Evolutionary conservation across 2,329 filamentous ascomycete species (phyloP), one percentile per base, ranked within the genome.

Genomic region (Diplodia corticola): DNA sequence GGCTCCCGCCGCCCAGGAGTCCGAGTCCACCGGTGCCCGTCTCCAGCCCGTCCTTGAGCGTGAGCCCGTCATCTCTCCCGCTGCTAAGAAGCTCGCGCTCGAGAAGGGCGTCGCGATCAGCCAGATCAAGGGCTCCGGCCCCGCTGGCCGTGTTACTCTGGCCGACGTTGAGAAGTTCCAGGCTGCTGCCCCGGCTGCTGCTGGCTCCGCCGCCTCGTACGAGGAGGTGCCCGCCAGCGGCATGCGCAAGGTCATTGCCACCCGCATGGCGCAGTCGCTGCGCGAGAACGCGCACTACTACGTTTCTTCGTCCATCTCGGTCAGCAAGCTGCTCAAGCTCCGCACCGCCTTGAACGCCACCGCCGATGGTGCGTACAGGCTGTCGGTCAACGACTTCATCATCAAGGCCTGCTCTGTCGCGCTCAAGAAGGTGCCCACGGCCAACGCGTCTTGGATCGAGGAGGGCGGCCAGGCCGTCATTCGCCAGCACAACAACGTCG

Each of bases 371-470:
- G 89, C 93, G 81, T 99, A 97, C 88, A 99, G 97, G 88, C 91
- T 99, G 67, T 97, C 93, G n/a, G 92, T 99, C 82, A 99, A 99
- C 82, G 95, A 99, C 82, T 97, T 99, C 86, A 86, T 99, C 70
- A 92, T 99, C 86, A 99, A 99, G 88, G 95, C 94, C 72, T 91
- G 94, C 67, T 91, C 88, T 67, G 84, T 91, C 69, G 95, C 95
- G 69, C 92, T 90, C 78, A 90, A 90, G 83, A 97, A 97, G 87
- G 93, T 98, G 57, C 95, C 95, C 67, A 87, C 91, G 70, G 95
- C 93, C 81, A 99, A 99, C 87, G 93, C 93, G 60, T 94, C 91
- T 79, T 99, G 95, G 94, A 83, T 84, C 64, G 88, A 89, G 77
- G 89, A 91, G 75, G 90, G 89, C 73, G 93, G 92, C 69, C 84